Percentiles rank a stretch among this genome's conserved stretches.
These are phyloP conservation scores for Vicia faba DNA, from an alignment of 306 rosid species.

Conservation along the genomic window DNA sequence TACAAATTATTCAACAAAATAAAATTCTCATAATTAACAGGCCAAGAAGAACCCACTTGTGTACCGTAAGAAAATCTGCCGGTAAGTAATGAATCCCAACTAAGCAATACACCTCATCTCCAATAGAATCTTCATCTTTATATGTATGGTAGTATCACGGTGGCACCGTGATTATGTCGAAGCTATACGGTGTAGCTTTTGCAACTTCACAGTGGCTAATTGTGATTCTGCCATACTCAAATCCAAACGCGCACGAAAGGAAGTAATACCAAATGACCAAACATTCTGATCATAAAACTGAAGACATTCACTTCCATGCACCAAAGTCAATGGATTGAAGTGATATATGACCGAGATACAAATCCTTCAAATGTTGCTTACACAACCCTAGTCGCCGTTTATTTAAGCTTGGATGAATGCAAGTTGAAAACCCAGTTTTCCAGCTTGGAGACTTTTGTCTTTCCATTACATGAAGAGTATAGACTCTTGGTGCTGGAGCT, in stretches of 20 bases:
- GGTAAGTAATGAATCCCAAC: too few relatives aligned
- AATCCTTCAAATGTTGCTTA: conserved; percentile 68
- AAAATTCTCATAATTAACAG: too few relatives aligned
- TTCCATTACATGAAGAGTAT: conserved; percentile 89
- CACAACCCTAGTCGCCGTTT: conserved; percentile 74
- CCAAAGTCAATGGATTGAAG: conserved; percentile 87
- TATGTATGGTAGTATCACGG: not conserved
- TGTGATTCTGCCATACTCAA: too few relatives aligned
- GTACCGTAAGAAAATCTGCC: too few relatives aligned
- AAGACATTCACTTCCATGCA: conserved; percentile 64
- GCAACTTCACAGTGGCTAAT: too few relatives aligned
- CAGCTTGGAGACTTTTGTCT: conserved; percentile 90
- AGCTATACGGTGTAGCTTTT: too few relatives aligned
- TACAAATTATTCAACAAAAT: too few relatives aligned
- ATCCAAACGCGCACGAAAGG: not conserved
- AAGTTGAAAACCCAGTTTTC: conserved; percentile 88
- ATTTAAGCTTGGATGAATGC: conserved; percentile 89
- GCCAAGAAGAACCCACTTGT: too few relatives aligned
- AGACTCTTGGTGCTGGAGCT: conserved; percentile 71
- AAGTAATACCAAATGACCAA: conserved; percentile 13
- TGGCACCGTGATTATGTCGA: too few relatives aligned
- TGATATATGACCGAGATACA: conserved; percentile 80
- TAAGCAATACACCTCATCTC: conserved; percentile 49
- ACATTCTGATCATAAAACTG: conserved; percentile 18
- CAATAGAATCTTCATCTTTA: conserved; percentile 65